These are phyloP conservation scores for Fusarium penzigii DNA, from an alignment of 2,329 filamentous ascomycete genomes.

Conservation along the genomic window DNA sequence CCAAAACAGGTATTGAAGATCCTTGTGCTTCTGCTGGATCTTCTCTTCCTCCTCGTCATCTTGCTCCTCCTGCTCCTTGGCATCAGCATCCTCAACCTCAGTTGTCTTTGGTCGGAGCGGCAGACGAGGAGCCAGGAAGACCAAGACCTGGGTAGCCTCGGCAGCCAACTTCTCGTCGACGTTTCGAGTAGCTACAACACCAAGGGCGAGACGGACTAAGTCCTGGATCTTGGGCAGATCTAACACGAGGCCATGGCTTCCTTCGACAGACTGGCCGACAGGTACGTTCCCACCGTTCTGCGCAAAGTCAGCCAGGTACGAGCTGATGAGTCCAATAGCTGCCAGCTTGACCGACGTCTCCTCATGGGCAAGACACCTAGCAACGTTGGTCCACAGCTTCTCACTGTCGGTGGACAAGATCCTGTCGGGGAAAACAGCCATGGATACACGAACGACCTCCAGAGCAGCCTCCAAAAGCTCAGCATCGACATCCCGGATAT, in stretches of 20 bases:
- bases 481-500: constrained; percentile 58
- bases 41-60: constrained; percentile 47
- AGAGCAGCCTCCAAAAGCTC: constrained; percentile 76
- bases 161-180: constrained; percentile 74
- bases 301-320: constrained; percentile 80
- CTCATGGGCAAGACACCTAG: constrained; percentile 69
- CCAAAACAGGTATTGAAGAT: constrained; percentile 74
- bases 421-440: constrained; percentile 63
- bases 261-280: constrained; percentile 59
- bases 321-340: constrained; percentile 70
- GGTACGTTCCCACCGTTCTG: constrained; percentile 53
- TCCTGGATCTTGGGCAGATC: constrained; percentile 63
- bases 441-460: constrained; percentile 67
- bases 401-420: constrained; percentile 62
- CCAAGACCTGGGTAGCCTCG: constrained; percentile 77
- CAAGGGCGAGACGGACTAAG: constrained; percentile 52
- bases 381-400: constrained; percentile 70
- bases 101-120: constrained; percentile 41
- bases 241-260: constrained; percentile 71
- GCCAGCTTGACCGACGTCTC: constrained; percentile 76
- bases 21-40: constrained; percentile 38
- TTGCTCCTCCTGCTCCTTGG: constrained; percentile 42
- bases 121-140: constrained; percentile 72
- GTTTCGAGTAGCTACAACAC: constrained; percentile 60
- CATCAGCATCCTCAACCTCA: constrained; percentile 39